A percentile compares a stretch with the other conserved stretches of the same genome.
These are phyloP conservation scores for Brassica hybrid DNA, from an alignment of 441 rosid species.

Conservation along the genomic window DNA sequence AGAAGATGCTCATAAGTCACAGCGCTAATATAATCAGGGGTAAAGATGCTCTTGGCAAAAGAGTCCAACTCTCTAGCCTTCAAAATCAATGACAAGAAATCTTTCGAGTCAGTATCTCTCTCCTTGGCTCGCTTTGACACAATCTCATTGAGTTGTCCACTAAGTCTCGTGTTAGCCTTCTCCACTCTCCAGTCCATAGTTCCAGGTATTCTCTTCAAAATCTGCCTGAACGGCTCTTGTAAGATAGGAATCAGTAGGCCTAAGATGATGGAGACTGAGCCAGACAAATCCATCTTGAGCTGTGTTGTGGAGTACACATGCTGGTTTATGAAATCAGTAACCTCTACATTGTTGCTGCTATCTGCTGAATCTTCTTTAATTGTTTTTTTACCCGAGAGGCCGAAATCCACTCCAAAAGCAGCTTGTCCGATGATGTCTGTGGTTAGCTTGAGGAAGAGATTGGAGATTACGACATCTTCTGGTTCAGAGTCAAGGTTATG, in stretches of 20 bases:
- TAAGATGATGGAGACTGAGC: slow-evolving; percentile 79
- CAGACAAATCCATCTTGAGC: slow-evolving; percentile 94
- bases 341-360: slow-evolving; percentile 44
- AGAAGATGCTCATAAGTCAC: slow-evolving; percentile 92
- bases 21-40: slow-evolving; percentile 79
- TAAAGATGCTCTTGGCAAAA: slow-evolving; percentile 54
- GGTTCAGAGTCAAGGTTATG: slow-evolving; percentile 51
- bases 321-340: slow-evolving; percentile 72
- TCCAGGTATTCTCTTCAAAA: slow-evolving; percentile 83
- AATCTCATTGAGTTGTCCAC: slow-evolving; percentile 71
- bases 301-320: slow-evolving; percentile 94
- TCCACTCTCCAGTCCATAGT: slow-evolving; percentile 91
- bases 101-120: slow-evolving; percentile 58
- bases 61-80: slow-evolving; percentile 71
- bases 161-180: slow-evolving; percentile 60
- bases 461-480: slow-evolving; percentile 67
- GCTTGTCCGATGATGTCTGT: slow-evolving; percentile 93
- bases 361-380: slow-evolving; percentile 37
- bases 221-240: slow-evolving; percentile 88
- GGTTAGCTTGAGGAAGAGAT: slow-evolving; percentile 77
- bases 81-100: slow-evolving; percentile 77
- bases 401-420: slow-evolving; percentile 88
- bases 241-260: slow-evolving; percentile 81
- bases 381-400: slow-evolving; percentile 60
- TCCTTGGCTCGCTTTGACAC: slow-evolving; percentile 71